Conservation (phyloP, 2,329 filamentous ascomycete genomes). For the Aspergillus jensenii region DNA sequence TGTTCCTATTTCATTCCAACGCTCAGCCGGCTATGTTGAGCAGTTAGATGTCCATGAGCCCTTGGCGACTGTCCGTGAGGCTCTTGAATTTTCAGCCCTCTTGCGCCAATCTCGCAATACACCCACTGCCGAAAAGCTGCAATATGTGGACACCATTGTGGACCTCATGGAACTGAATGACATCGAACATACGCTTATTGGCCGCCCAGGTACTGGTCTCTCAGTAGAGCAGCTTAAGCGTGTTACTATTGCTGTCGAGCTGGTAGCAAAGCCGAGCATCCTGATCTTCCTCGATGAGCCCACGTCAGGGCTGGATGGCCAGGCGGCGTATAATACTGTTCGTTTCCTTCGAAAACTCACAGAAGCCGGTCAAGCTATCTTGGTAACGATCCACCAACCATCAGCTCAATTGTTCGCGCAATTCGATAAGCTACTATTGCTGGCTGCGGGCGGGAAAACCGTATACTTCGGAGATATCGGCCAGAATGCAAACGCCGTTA, state of each 20-base stretch:
- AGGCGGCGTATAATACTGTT: constrained; percentile 64
- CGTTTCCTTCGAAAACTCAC: constrained; percentile 64
- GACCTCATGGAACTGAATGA: constrained; percentile 61
- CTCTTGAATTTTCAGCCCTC: constrained; percentile 65
- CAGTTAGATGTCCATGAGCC: constrained; percentile 67
- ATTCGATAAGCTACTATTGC: constrained; percentile 66
- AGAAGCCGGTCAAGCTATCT: constrained; percentile 62
- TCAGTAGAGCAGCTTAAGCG: constrained; percentile 66
- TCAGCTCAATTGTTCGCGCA: constrained; percentile 64
- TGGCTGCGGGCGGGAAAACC: constrained; percentile 63
- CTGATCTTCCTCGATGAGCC: constrained; percentile 69
- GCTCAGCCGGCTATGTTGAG: constrained; percentile 65
- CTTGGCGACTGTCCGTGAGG: constrained; percentile 63
- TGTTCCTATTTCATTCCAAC: constrained; percentile 60
- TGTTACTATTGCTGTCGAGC: constrained; percentile 68
- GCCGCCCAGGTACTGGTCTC: constrained; percentile 38
- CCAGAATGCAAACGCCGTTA: constrained; percentile 59
- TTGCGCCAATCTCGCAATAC: constrained; percentile 55
- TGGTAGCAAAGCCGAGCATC: constrained; percentile 64
- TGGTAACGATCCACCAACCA: constrained; percentile 70
- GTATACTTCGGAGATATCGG: constrained; percentile 69
- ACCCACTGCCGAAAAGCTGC: constrained; percentile 57
- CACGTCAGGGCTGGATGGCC: constrained; percentile 65
- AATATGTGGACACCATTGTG: constrained; percentile 63
- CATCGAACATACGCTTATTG: constrained; percentile 62